Evolutionary conservation across 352 stramenopile genomes (phyloP).

Genomic region (Saprolegnia diclina): DNA sequence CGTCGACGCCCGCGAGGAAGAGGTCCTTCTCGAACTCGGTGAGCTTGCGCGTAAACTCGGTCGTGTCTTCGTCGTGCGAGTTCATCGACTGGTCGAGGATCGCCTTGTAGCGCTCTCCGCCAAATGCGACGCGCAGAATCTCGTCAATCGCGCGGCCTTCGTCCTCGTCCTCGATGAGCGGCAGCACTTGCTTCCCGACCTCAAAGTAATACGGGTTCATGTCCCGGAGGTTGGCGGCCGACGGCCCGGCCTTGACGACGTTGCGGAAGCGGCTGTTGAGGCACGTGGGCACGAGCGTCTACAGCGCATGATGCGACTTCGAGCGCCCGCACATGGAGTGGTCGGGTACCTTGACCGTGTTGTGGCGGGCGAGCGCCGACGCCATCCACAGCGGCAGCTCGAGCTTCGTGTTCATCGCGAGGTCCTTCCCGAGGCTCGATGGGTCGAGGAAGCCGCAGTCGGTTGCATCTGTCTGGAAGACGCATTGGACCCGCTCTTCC

Average conservation of each 20-base stretch:
- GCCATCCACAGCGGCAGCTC: slow-evolving; percentile 77
- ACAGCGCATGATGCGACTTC: neutral
- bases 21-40: slow-evolving; percentile 65
- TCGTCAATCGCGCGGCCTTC: slow-evolving; percentile 59
- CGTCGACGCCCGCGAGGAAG: slow-evolving; percentile 53
- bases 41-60: slow-evolving; percentile 71
- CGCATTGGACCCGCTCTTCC: slow-evolving; percentile 77
- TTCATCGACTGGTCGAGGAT: slow-evolving; percentile 84
- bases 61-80: slow-evolving; percentile 75
- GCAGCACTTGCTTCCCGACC: slow-evolving; percentile 53
- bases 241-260: slow-evolving; percentile 73
- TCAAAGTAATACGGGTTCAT: slow-evolving; percentile 70
- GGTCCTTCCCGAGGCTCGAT: slow-evolving; percentile 48
- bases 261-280: slow-evolving; percentile 67
- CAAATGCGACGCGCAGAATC: slow-evolving; percentile 69
- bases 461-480: slow-evolving; percentile 55
- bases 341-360: slow-evolving; percentile 45
- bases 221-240: slow-evolving; percentile 67
- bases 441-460: slow-evolving; percentile 73
- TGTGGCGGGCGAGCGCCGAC: slow-evolving; percentile 43
- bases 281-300: slow-evolving; percentile 41
- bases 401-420: slow-evolving; percentile 42
- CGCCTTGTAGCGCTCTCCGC: slow-evolving; percentile 65
- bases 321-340: neutral
- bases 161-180: slow-evolving; percentile 40